Conservation (phyloP, 2,329 filamentous ascomycete species). For the Coleophoma crateriformis region DNA sequence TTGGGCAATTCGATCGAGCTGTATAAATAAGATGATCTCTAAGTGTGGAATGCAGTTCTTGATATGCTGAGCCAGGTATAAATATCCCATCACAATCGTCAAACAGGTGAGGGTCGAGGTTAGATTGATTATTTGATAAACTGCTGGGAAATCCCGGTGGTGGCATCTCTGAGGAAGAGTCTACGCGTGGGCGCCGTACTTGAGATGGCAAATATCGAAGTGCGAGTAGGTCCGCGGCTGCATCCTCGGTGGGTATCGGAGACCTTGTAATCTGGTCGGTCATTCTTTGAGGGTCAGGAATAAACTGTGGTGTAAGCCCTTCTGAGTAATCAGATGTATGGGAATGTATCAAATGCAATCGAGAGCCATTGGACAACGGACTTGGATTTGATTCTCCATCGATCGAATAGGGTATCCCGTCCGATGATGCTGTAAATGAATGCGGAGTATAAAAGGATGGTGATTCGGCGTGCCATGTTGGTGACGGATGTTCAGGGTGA, state of each 20-base stretch:
- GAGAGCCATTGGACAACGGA: background rate
- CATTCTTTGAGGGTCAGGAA: background rate
- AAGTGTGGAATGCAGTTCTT: conserved; percentile 38
- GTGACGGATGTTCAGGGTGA: background rate
- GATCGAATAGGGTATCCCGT: background rate
- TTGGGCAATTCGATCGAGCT: conserved; percentile 33
- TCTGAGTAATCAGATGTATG: background rate
- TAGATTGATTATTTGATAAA: background rate
- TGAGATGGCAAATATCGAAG: conserved; percentile 7
- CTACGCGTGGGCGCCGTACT: background rate
- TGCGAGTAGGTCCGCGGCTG: conserved; percentile 10
- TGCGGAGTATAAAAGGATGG: conserved; percentile 1
- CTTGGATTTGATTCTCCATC: conserved; percentile 2
- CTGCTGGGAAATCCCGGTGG: background rate
- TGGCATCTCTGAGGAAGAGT: background rate
- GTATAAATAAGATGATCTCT: conserved; percentile 39
- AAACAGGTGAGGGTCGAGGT: conserved; percentile 6
- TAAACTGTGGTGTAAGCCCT: background rate
- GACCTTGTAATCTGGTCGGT: background rate
- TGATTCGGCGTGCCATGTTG: conserved; percentile 1
- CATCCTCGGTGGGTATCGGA: conserved; percentile 6
- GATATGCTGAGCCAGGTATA: conserved; percentile 39
- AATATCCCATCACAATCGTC: conserved; percentile 32
- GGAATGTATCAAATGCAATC: background rate
- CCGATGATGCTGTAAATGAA: conserved; percentile 1